A percentile compares a stretch with the other conserved stretches of the same genome.
Conservation (phyloP, 2,329 filamentous ascomycete genomes). For the Curvularia lunata region DNA sequence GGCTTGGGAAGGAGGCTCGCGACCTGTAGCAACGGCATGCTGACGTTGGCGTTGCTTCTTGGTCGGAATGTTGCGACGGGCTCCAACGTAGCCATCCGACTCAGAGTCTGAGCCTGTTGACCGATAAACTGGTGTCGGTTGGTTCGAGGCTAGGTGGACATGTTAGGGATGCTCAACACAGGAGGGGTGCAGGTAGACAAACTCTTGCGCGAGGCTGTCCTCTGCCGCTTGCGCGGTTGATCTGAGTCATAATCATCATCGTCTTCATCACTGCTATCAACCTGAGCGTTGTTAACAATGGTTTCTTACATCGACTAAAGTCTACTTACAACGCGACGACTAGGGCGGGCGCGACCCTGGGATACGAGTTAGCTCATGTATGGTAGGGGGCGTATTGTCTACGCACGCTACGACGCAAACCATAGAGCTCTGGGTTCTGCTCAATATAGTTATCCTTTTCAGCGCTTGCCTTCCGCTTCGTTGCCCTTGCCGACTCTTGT, state of each 20-base stretch:
- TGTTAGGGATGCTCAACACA: slow-evolving; percentile 50
- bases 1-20: slow-evolving; percentile 67
- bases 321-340: slow-evolving; percentile 64
- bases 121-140: slow-evolving; percentile 57
- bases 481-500: slow-evolving; percentile 67
- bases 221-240: slow-evolving; percentile 67
- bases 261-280: slow-evolving; percentile 69
- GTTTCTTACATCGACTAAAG: slow-evolving; percentile 16
- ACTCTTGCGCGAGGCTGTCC: slow-evolving; percentile 70
- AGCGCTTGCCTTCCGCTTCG: slow-evolving; percentile 70
- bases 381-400: slow-evolving; percentile 14
- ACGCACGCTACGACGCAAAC: slow-evolving; percentile 87
- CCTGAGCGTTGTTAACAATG: slow-evolving; percentile 48
- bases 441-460: slow-evolving; percentile 86
- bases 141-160: slow-evolving; percentile 60
- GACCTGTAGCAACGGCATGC: slow-evolving; percentile 66
- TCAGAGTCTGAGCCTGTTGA: slow-evolving; percentile 69
- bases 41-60: slow-evolving; percentile 80
- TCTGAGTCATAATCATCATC: slow-evolving; percentile 75
- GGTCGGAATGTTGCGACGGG: slow-evolving; percentile 67
- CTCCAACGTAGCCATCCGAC: slow-evolving; percentile 75
- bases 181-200: slow-evolving; percentile 43
- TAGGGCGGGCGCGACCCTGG: slow-evolving; percentile 66
- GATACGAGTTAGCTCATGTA: slow-evolving; percentile 42
- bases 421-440: slow-evolving; percentile 93